Conservation (phyloP, 2,329 filamentous ascomycete species). For the Domatiomyces catenatus region DNA sequence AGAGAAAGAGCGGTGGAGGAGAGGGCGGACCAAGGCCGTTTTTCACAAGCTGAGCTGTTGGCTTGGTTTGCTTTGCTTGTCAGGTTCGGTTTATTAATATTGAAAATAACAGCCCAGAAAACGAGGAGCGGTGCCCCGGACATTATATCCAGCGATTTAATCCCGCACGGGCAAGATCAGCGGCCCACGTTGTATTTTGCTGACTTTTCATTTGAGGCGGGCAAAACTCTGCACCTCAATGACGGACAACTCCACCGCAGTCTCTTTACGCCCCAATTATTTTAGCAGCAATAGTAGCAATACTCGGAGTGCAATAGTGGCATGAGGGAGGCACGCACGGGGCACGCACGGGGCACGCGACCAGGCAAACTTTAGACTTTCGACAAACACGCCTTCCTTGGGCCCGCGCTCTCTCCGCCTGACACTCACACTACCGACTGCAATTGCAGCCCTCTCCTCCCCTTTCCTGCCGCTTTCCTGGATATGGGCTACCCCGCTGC, state of each 20-base stretch:
- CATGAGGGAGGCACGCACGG: too few species aligned
- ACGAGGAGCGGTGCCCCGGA: neutral
- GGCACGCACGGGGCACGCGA: too few species aligned
- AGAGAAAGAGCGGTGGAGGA: neutral
- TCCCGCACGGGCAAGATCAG: neutral
- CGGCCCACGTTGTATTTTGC: neutral
- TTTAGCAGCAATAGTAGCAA: too few species aligned
- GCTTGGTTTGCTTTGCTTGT: neutral
- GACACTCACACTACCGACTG: neutral
- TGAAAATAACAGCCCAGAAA: neutral
- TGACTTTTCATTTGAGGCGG: neutral
- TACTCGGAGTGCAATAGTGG: too few species aligned
- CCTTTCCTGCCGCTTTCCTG: neutral
- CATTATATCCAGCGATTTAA: neutral
- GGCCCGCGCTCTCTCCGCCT: neutral
- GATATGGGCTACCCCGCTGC: neutral
- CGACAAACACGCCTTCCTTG: too few species aligned
- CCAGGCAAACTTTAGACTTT: too few species aligned
- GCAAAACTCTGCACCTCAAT: neutral
- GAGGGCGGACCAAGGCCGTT: neutral
- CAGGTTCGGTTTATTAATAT: neutral
- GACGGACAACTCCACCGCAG: neutral
- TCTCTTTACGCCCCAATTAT: too few species aligned
- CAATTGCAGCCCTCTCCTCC: neutral
- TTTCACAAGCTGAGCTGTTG: neutral